Percentiles rank a stretch among this genome's conserved stretches.
Conservation (phyloP, 169 alveolate species). For the Toxoplasma gondii region DNA sequence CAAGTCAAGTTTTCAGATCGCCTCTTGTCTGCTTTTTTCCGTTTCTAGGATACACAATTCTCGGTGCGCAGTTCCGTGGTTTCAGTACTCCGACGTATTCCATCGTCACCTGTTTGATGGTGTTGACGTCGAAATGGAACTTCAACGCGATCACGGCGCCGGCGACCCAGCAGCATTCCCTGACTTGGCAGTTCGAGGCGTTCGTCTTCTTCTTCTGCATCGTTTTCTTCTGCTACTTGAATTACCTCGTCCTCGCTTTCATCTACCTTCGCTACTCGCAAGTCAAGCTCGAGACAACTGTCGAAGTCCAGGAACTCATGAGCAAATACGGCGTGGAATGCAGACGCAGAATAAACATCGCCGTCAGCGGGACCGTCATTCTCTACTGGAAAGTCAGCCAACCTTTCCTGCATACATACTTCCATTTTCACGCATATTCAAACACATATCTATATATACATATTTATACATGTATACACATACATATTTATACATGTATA, state of each 20-base stretch:
- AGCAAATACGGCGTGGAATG: not conserved
- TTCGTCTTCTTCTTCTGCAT: not conserved
- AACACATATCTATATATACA: too few relatives aligned
- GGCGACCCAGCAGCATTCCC: not conserved
- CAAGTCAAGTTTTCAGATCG: too few relatives aligned
- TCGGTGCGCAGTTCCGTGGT: not conserved
- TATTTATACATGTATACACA: too few relatives aligned
- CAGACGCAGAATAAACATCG: not conserved
- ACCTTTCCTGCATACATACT: too few relatives aligned
- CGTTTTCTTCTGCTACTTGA: slow-evolving; percentile 20
- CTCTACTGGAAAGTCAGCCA: slow-evolving; percentile 6
- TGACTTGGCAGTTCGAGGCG: slow-evolving; percentile 5
- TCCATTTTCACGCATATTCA: too few relatives aligned
- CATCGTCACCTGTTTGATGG: not conserved
- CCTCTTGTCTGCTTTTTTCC: not conserved
- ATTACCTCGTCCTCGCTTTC: slow-evolving; percentile 16
- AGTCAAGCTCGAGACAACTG: not conserved
- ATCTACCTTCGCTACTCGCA: slow-evolving; percentile 16
- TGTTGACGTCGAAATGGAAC: not conserved
- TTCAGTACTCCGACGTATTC: not conserved
- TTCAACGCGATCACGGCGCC: not conserved
- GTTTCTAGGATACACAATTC: not conserved
- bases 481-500: too few relatives aligned
- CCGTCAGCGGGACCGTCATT: slow-evolving; percentile 8
- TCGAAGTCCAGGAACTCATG: not conserved